Evolutionary conservation across 2,329 filamentous ascomycete genomes (phyloP), one percentile per base, ranked within the genome.

Genomic region (Xylaria sp.): DNA sequence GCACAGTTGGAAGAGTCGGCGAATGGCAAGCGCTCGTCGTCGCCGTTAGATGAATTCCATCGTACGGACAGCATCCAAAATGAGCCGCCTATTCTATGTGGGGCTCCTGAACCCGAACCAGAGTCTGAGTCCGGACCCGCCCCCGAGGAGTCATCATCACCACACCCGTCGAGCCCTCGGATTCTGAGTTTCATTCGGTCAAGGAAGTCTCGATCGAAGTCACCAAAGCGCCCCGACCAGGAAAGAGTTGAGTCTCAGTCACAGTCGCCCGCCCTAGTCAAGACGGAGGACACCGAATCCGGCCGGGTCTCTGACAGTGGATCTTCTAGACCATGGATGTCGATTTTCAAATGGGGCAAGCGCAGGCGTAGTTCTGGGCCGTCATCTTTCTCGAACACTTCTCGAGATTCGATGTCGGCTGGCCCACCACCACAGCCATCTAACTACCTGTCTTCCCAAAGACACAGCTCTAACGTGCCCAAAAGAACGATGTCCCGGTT

Each of bases 351-450:
- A 64, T 88, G 88, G 71, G 83, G 83, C 22, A 77, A 83, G 78
- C 78, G 77, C 71, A 77, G 82, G 74, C 72, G 84, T 72, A 68
- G 76, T 68, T 72, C 81, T 68, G 80, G 71, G 2, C 82, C 88
- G 2, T 89, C 90, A 0, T 92, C 92, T n/a, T 94, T 96, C 69
- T 92, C 91, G 4, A 96, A 96, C 66, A 90, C 91, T 0, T 96
- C 92, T 1, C 84, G 92, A 59, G 92, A 96, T 66, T 95, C 92
- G 16, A 93, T 96, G 78, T 59, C 54, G 26, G 65, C 59, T 76
- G 85, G 52, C 72, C 73, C 69, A 53, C 70, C 67, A 39, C 67
- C 62, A 48, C 70, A 66, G 45, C 71, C 76, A 29, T 49, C 66
- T 11, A 72, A 64, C 43, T 67, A 68, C 21, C 48, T 65, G 19